phyloP scores from a whole-genome alignment of 2,329 filamentous ascomycete genomes.

The Diaporthe sp. region DNA sequence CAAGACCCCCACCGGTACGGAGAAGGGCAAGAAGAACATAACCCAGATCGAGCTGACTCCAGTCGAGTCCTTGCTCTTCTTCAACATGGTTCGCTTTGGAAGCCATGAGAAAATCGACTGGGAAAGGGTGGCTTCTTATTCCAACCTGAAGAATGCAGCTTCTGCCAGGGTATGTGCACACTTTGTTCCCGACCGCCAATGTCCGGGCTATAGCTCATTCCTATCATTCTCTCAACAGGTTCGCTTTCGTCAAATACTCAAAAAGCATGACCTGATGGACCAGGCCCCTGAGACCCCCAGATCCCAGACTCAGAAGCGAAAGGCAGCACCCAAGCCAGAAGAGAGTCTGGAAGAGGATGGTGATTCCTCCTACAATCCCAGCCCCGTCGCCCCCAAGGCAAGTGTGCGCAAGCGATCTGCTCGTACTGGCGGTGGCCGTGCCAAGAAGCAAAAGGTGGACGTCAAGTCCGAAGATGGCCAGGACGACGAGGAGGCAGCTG shows the following conservation, averaged over 20 bases:
- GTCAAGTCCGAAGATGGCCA: not conserved
- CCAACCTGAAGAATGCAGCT: constrained; percentile 32
- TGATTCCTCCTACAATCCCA: not conserved
- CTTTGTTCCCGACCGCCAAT: no score
- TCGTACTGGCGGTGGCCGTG: not conserved
- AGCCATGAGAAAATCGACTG: constrained; percentile 10
- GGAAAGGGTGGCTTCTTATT: constrained; percentile 23
- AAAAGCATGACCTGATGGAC: constrained; percentile 23
- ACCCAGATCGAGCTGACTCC: constrained; percentile 23
- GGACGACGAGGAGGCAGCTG: not conserved
- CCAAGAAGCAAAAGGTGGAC: not conserved
- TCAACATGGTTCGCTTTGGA: constrained; percentile 36
- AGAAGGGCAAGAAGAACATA: not conserved
- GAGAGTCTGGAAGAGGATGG: constrained; percentile 1
- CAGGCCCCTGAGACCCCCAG: not conserved
- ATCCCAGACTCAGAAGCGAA: not conserved
- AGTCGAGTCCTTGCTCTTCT: constrained; percentile 33
- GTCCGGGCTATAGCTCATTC: not conserved
- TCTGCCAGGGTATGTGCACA: constrained; percentile 29
- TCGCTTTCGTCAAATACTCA: constrained; percentile 34
- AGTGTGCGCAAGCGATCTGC: constrained; percentile 14
- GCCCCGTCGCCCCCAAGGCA: not conserved
- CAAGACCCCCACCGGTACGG: not conserved
- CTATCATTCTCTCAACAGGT: not conserved
- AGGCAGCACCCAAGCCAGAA: not conserved